Base-by-base conservation (phyloP, 148 eudicot genomes). In the Fagopyrum esculentum region DNA sequence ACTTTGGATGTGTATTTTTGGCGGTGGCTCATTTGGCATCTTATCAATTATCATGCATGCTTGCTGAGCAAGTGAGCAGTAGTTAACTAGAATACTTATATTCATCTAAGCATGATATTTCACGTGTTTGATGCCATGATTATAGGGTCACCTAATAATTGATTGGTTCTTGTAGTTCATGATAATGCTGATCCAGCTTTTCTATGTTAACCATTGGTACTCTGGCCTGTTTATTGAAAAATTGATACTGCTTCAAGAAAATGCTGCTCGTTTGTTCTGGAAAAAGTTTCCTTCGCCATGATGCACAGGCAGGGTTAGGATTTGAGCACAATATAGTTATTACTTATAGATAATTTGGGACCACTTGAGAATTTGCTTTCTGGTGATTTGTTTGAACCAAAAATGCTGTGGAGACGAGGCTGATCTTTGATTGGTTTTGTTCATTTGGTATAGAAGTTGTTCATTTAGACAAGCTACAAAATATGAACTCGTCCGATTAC, bases 291-390 rank as follows among this genome's bases (percentile, higher is more conserved):
- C 0, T 15, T 46, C 15, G 40, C 70, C 19, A 35, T 40, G 46
- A 40, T 66, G 17, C 71, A 40, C 17, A 13, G 40, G 12, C 69
- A 63, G 71, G 71, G 71, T 66, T 13, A 66, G 46, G 9, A 43
- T 66, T 66, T 66, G 46, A 66, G 47, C 71, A 35, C 47, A 40
- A 66, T 35, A 15, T 40, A 40, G 71, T 43, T 66, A 64, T 35
- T 35, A 64, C 45, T 22, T 60, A 50, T 50, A 50, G 60, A 22
- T 59, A 43, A 0, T 66, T 66, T 40, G 9, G 3, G 45, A 35
- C n/a, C 19, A 66, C 71, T 17, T 66, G 45, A 66, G 46, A 66
- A 66, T 12, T 30, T 63, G 16, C 35, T 35, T 13, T 66, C 9
- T 66, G 47, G 19, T 40, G 47, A 66, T 40, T 66, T 5, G 29